Conservation (phyloP, 2,329 filamentous ascomycete species). For the Xylaria sp. region DNA sequence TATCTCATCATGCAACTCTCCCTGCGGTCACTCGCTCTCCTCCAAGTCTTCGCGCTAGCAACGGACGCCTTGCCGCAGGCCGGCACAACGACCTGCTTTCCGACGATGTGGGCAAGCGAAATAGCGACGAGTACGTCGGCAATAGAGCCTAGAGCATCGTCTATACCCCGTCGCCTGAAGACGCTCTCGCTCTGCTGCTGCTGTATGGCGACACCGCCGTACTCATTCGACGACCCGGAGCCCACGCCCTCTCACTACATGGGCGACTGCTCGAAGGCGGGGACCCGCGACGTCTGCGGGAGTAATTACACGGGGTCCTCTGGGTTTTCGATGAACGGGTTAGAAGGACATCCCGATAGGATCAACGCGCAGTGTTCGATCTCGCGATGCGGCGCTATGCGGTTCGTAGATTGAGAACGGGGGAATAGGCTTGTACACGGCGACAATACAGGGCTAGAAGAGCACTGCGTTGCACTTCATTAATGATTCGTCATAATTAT, state of each 20-base stretch:
- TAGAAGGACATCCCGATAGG: slow-evolving; percentile 15
- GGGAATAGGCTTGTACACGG: too few relatives aligned
- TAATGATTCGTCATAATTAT: slow-evolving; percentile 12
- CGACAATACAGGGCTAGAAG: too few relatives aligned
- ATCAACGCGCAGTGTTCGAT: slow-evolving; percentile 15
- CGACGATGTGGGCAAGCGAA: slow-evolving; percentile 4
- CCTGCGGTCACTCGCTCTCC: not conserved
- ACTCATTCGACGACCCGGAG: not conserved
- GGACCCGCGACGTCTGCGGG: slow-evolving; percentile 16
- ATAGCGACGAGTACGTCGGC: not conserved
- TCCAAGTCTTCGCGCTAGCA: not conserved
- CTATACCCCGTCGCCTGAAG: not conserved
- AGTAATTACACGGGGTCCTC: slow-evolving; percentile 19
- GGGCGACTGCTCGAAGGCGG: slow-evolving; percentile 18
- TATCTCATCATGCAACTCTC: not conserved
- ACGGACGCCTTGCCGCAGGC: not conserved
- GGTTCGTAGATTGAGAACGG: slow-evolving; percentile 20
- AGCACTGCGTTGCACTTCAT: not conserved
- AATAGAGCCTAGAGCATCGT: not conserved
- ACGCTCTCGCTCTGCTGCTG: slow-evolving; percentile 25
- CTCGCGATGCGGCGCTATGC: slow-evolving; percentile 21
- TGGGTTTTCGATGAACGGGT: slow-evolving; percentile 9
- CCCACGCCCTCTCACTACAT: not conserved
- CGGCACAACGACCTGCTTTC: slow-evolving; percentile 16
- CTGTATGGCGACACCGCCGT: not conserved